These are phyloP conservation scores for Rhizophagus sp. DNA, from an alignment of 192 early-diverging fungal species.

Conservation along the genomic window DNA sequence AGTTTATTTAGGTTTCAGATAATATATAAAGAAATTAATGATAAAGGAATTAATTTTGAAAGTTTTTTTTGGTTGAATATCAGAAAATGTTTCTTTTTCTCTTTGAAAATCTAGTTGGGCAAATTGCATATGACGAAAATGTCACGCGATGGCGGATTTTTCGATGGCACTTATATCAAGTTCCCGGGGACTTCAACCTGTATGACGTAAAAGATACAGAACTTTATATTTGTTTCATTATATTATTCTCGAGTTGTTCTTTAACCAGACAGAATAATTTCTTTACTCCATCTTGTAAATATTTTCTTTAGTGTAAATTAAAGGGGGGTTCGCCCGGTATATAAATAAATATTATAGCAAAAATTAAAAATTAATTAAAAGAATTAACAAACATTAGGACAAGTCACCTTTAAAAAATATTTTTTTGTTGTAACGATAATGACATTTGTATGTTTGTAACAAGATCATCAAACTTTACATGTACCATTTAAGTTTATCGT, in stretches of 20 bases:
- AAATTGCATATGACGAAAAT: too few relatives aligned
- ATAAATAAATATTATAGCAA: not conserved
- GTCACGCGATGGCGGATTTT: too few relatives aligned
- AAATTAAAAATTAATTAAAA: not conserved
- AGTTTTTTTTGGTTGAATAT: too few relatives aligned
- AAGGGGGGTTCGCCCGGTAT: not conserved
- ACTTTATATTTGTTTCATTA: not conserved
- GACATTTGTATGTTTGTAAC: slow-evolving; percentile 6
- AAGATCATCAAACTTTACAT: slow-evolving; percentile 10
- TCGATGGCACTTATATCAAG: too few relatives aligned
- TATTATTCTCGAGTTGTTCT: not conserved
- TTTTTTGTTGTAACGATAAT: slow-evolving; percentile 5
- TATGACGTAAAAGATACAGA: too few relatives aligned
- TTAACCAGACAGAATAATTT: not conserved
- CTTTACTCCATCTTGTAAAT: not conserved
- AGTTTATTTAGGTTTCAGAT: too few relatives aligned
- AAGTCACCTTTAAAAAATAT: not conserved
- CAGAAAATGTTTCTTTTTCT: too few relatives aligned
- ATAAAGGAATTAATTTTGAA: too few relatives aligned
- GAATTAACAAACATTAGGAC: not conserved
- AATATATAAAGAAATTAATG: too few relatives aligned
- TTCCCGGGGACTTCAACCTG: too few relatives aligned
- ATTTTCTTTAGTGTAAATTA: not conserved
- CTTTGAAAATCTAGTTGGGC: too few relatives aligned
- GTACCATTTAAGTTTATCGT: slow-evolving; percentile 10